Base-by-base conservation (phyloP, 345 rosid genomes). In the Lepidium sativum region DNA sequence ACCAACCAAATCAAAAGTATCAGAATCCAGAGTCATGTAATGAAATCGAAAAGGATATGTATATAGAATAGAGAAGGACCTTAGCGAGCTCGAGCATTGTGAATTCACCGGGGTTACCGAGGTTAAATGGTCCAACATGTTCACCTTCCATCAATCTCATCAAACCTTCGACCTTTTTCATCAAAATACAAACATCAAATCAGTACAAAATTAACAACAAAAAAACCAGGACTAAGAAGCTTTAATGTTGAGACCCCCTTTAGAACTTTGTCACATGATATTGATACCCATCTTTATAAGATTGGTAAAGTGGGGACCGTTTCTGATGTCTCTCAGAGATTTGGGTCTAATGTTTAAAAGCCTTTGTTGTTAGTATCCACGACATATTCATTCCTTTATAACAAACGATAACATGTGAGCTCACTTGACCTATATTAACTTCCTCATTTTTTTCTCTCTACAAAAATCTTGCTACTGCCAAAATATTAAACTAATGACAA, bases 51-150 rank as follows among this genome's bases (percentile, higher is more conserved):
- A 42, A 57, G 12, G 15, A n/a, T 49, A 2, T 52, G 18, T 3
- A 20, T 18, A 21, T 13, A 29, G 55, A 15, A 0, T 2, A 54
- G 4, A 40, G 41, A 60, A 47, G 15, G 41, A 91, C 98, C 96
- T 90, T 67, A 10, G 99, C 99, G 3, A 94, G 97, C 69, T 90
- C 97, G 59, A 94, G 91, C 99, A 95, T 95, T 72, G 99, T 95
- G 79, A 95, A 95, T 88, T 95, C 99, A 44, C 99, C 99, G 0
- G 99, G 99, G 72, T 95, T 95, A 32, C 99, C 99, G 23, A 95
- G 96, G 77, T 95, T 95, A 76, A 95, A 94, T 42, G 97, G 99
- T 3, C 97, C 99, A 5, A 90, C 96, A 18, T 90, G 95, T 43
- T 94, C 92, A 9, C 99, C 91, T 81, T 94, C 99, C 99, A 94